Evolutionary conservation across 495 filamentous ascomycete genomes (phyloP), one percentile per base, ranked within the genome.

Genomic region (Hypoxylon fragiforme): DNA sequence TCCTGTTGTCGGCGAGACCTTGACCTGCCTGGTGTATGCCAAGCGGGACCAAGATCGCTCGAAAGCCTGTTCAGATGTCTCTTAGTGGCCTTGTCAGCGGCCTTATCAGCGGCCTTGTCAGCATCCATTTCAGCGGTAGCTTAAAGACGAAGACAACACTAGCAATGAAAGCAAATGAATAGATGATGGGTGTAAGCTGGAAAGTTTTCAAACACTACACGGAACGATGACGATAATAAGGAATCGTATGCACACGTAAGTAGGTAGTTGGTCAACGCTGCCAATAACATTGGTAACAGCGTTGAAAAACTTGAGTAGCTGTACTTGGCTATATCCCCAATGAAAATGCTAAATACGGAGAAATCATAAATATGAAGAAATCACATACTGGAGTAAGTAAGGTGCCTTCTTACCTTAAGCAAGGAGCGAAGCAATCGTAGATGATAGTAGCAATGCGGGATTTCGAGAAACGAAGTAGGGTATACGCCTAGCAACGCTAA

Each of bases 1-100:
- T 49, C 38, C 21, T 5, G 7, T 42, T 24, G 24, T 30, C 42
- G 44, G 34, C 42, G 32, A 15, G 28, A 1, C 7, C n/a, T 44
- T 13, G 18, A 22, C 18, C 24, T 18, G 3, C 19, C 21, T n/a
- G 16, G 38, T 5, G n/a, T n/a, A 13, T 37, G 8, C 34, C 34
- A 37, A 18, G 34, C 34, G 4, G 34, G 34, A 37, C 34, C 34
- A 37, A 37, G 34, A n/a, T 16, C 34, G 34, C 34, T 16, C 2
- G 53, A 46, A 48, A 16, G 12, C 20, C 42, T 32, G 36, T 53
- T 62, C 47, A 65, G 38, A 15, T 62, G 44, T 20, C 46, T 54
- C 18, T 44, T 50, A 28, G 45, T 44, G 15, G 35, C 44, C 39
- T 44, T 65, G 35, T 54, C 38, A 62, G 58, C 18, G 16, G 18